phyloP scores from a whole-genome alignment of 495 filamentous ascomycete genomes.

The Massariosphaeria phaeospora region DNA sequence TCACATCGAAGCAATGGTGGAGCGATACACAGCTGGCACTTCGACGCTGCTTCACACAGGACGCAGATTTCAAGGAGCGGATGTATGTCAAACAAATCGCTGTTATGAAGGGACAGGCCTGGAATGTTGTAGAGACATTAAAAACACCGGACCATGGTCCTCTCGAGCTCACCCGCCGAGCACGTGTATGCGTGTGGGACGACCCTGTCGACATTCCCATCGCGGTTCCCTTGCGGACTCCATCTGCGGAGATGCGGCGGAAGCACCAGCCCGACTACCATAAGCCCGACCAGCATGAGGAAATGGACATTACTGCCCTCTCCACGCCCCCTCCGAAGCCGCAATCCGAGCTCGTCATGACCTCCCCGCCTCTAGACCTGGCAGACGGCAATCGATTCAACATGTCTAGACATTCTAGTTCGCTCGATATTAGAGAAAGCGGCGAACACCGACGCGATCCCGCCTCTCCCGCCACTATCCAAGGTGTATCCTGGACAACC shows the following conservation, averaged over 20 bases:
- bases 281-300: conserved; percentile 54
- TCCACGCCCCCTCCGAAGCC: conserved; percentile 51
- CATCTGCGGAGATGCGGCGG: conserved; percentile 63
- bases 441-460: conserved; percentile 39
- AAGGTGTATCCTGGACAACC: conserved; percentile 34
- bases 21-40: conserved; percentile 84
- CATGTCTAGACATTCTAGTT: conserved; percentile 54
- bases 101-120: conserved; percentile 98
- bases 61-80: conserved; percentile 92
- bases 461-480: conserved; percentile 37
- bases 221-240: conserved; percentile 78
- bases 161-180: conserved; percentile 82
- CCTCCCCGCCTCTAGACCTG: conserved; percentile 58
- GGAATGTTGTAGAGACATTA: conserved; percentile 96
- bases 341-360: conserved; percentile 69
- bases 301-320: conserved; percentile 84
- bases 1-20: conserved; percentile 96
- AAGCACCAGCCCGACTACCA: conserved; percentile 47
- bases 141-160: conserved; percentile 90
- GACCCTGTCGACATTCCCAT: conserved; percentile 94
- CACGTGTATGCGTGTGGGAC: conserved; percentile 95
- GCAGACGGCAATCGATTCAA: conserved; percentile 86
- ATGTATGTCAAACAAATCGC: conserved; percentile 98
- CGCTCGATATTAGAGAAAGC: conserved; percentile 42
- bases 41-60: conserved; percentile 77